Evolutionary conservation across 257 asterid genomes (phyloP).

Genomic region (Eustoma russellianum): DNA sequence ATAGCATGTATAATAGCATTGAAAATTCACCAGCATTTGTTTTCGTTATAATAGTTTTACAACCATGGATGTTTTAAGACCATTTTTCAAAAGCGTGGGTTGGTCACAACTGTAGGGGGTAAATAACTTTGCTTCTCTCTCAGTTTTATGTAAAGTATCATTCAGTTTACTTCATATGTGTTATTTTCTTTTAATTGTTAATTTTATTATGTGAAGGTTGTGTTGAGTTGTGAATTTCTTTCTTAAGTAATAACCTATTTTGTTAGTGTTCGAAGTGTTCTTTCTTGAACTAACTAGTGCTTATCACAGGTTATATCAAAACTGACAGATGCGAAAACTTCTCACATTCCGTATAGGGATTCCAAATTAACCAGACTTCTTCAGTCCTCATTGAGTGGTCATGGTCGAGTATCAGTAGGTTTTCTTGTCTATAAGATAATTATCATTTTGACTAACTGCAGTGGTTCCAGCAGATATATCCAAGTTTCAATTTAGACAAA

Average conservation of each 20-base stretch:
- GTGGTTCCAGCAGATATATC: background rate
- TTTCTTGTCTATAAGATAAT: conserved; percentile 13
- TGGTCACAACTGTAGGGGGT: too few species aligned
- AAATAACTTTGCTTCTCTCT: too few species aligned
- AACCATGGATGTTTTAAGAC: too few species aligned
- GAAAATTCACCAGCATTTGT: background rate
- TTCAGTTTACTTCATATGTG: background rate
- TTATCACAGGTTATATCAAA: conserved; percentile 82
- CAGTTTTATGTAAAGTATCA: too few species aligned
- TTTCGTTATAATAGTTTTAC: too few species aligned
- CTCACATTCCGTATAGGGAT: conserved; percentile 89
- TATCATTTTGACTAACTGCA: background rate
- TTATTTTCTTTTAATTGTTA: background rate
- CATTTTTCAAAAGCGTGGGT: too few species aligned
- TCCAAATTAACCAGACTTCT: conserved; percentile 98
- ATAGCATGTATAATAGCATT: background rate
- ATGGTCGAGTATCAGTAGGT: conserved; percentile 97
- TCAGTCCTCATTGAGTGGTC: conserved; percentile 95
- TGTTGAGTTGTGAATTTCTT: too few species aligned
- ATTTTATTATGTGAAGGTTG: background rate
- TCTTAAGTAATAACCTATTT: too few species aligned
- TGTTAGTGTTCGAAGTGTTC: too few species aligned
- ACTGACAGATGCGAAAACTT: conserved; percentile 81
- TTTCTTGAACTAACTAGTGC: conserved; percentile 15
- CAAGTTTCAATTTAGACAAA: too few species aligned